Conservation (phyloP, 257 asterid species). For the Henckelia pumila region DNA sequence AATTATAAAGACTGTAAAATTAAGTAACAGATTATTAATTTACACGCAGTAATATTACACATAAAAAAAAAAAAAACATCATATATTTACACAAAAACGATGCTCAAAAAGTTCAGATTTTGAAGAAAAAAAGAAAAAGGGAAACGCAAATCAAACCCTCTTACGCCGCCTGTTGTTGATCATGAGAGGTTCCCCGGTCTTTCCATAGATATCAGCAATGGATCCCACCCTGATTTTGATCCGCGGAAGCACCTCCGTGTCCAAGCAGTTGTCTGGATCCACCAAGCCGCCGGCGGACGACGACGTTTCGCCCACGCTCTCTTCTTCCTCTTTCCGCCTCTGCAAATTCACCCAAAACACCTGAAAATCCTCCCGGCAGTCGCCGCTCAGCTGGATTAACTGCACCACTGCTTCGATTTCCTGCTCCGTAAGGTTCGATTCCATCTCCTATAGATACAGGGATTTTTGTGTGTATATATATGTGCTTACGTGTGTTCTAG, state of each 20-base stretch:
- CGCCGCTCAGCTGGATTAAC: constrained; percentile 60
- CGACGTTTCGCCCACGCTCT: constrained; percentile 22
- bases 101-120: not conserved
- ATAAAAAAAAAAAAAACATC: no score
- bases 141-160: constrained; percentile 26
- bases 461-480: not conserved
- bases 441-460: constrained; percentile 25
- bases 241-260: constrained; percentile 38
- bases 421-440: constrained; percentile 42
- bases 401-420: constrained; percentile 65
- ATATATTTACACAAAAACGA: not conserved
- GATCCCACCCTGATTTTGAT: constrained; percentile 39
- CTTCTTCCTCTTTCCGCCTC: constrained; percentile 11
- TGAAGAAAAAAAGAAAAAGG: no score
- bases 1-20: no score
- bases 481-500: not conserved
- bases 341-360: constrained; percentile 26
- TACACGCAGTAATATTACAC: no score
- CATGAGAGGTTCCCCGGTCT: constrained; percentile 31
- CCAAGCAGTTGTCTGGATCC: not conserved
- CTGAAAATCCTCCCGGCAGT: constrained; percentile 25
- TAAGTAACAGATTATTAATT: no score
- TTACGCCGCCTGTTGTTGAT: constrained; percentile 15
- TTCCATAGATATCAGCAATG: constrained; percentile 37
- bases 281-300: constrained; percentile 16